Base-by-base conservation (phyloP, 2,329 filamentous ascomycete genomes). In the Grosmannia serpens region DNA sequence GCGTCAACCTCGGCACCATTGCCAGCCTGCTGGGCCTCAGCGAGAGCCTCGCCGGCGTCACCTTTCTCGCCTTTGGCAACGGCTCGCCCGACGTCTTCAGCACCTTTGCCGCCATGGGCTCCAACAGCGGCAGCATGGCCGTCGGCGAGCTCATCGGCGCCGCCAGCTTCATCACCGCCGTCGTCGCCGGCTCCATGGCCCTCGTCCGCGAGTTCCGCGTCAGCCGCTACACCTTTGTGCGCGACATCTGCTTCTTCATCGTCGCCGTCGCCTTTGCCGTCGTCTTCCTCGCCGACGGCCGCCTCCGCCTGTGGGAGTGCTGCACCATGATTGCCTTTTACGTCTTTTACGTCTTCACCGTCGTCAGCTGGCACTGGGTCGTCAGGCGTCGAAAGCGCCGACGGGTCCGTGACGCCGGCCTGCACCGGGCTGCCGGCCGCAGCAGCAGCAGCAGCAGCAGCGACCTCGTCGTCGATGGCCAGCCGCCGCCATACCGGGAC, bases 71-170 rank as follows among this genome's bases (percentile, higher is more conserved):
- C 10, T 95, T 99, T 72, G 94, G 94, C 63, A 99, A 99, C 75
- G 94, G 94, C 56, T 97, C 92, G 62, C 94, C 94, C 2, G 94
- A 99, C 72, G 91, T 99, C 52, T 99, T 99, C 72, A 96, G 91
- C 64, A 99, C 94, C 2, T 97, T 99, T 73, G 94, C 94, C 20
- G 95, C 94, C 65, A 97, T 99, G 90, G 86, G 86, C 67, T 96
- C 91, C 27, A 90, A 97, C 68, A 96, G 91, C 69, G 92, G 92
- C n/a, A 95, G 91, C 74, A 82, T 99, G 78, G 94, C 94, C 1
- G 85, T 99, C 47, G 94, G 94, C 52, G 94, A 99, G 74, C 78
- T 99, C 55, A 90, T 99, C 57, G 94, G 94, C 38, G 94, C 94
- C 13, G 94, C 94, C 38, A 85, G 89, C 62, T 99, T 99, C 74